Evolutionary conservation across 306 rosid species (phyloP), one percentile per base, ranked within the genome.

Genomic region (Fagus crenata): DNA sequence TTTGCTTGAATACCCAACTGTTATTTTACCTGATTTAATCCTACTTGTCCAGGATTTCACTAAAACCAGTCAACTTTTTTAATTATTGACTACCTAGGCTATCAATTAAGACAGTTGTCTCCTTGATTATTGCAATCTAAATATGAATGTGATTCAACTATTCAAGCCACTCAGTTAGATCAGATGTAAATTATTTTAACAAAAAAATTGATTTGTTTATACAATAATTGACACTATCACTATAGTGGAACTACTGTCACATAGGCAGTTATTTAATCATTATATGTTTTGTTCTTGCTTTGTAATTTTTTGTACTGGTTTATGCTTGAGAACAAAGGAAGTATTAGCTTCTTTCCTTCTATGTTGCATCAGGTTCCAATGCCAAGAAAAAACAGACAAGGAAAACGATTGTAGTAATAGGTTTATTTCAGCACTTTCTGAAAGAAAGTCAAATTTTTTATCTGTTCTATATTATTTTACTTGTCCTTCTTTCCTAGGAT

Each of bases 291-390:
- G 46, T 13, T 43, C 9, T n/a, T 3, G n/a, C n/a, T 42, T 18
- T 51, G 3, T 3, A 2, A 14, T 58, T 51, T 61, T 5, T 1
- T 35, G 7, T 69, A 49, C 54, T 36, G 72, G 33, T 14, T 6
- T 36, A 71, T 68, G 64, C 68, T 79, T 75, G 65, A 42, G 77
- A 61, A 7, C 22, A 43, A 68, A 75, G 61, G 13, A 74, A 78
- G 71, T 36, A 46, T 43, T 73, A 61, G 80, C 78, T 69, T 69
- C 78, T 74, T 79, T 71, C 14, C 67, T 53, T 76, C 41, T 7
- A 22, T 22, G 7, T 9, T 28, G 41, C 13, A 32, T 61, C 12
- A 13, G 68, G 40, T 63, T 63, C 6, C 18, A 2, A 35, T 37
- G 69, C 1, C 40, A 1, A 61, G 35, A 60, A 60, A 8, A 31